A percentile compares a stretch with the other conserved stretches of the same genome.
Conservation (phyloP, 2,329 filamentous ascomycete species). For the Colletotrichum shisoi region DNA sequence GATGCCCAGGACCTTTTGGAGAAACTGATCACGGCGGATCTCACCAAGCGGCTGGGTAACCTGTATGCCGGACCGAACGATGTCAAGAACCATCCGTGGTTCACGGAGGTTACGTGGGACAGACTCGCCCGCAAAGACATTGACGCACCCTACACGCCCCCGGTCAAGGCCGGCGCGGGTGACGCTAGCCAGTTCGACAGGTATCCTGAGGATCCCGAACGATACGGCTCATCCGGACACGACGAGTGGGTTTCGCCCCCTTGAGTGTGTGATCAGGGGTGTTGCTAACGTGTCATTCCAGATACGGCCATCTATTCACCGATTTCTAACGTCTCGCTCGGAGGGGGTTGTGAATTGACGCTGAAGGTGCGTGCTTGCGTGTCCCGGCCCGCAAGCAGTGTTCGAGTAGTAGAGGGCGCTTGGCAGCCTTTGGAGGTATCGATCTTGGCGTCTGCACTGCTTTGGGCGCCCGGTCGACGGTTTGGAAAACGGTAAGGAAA, state of each 20-base stretch:
- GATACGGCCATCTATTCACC: conserved; percentile 76
- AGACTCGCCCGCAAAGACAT: conserved; percentile 93
- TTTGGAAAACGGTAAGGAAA: conserved; percentile 36
- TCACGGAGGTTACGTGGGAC: conserved; percentile 97
- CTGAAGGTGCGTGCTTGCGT: conserved; percentile 5
- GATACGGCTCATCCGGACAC: conserved; percentile 79
- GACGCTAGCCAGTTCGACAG: conserved; percentile 98
- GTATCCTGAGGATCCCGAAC: conserved; percentile 95
- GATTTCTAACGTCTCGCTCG: conserved; percentile 66
- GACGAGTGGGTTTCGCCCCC: conserved; percentile 78
- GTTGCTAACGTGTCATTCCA: conserved; percentile 47
- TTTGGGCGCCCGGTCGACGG: conserved; percentile 33
- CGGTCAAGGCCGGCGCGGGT: conserved; percentile 89
- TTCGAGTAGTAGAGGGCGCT: conserved; percentile 31
- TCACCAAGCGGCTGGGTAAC: conserved; percentile 95
- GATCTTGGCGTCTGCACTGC: conserved; percentile 31
- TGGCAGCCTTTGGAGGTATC: conserved; percentile 17
- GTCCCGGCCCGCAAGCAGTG: conserved; percentile 13
- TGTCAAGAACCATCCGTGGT: conserved; percentile 96
- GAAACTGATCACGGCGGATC: conserved; percentile 89
- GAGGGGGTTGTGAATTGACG: background rate
- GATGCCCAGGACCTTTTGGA: conserved; percentile 93
- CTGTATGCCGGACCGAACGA: conserved; percentile 88
- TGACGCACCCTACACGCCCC: conserved; percentile 95
- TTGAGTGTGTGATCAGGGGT: background rate